Evolutionary conservation across 805 yeast species (phyloP).

Genomic region (Barnettozyma californica): DNA sequence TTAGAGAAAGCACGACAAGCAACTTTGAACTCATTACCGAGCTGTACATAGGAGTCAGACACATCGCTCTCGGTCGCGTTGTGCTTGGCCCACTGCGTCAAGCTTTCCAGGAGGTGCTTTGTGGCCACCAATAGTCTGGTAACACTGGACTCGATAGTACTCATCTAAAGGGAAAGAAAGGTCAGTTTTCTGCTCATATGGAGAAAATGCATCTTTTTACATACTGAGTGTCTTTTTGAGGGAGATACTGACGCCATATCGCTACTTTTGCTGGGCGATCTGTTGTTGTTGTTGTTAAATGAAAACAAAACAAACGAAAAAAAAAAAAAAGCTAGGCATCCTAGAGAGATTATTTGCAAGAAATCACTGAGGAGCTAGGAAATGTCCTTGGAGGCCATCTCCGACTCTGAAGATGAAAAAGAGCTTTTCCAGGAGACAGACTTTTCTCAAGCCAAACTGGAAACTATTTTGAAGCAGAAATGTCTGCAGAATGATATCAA

Average conservation of each 20-base stretch:
- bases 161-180: slow-evolving; percentile 19
- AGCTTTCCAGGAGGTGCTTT: slow-evolving; percentile 76
- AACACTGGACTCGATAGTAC: slow-evolving; percentile 72
- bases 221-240: slow-evolving; percentile 25
- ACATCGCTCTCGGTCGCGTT: slow-evolving; percentile 79
- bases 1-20: slow-evolving; percentile 74
- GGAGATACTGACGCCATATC: slow-evolving; percentile 12
- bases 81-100: slow-evolving; percentile 86
- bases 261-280: not conserved
- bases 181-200: slow-evolving; percentile 7
- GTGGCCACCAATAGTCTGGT: slow-evolving; percentile 81
- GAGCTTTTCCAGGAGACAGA: slow-evolving; percentile 1
- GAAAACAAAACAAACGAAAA: not conserved
- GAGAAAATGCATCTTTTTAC: slow-evolving; percentile 4
- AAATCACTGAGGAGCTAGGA: not conserved
- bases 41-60: slow-evolving; percentile 82
- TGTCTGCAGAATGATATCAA: not conserved
- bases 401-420: slow-evolving; percentile 14
- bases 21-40: slow-evolving; percentile 90
- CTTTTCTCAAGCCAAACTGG: slow-evolving; percentile 6
- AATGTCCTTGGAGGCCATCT: slow-evolving; percentile 2
- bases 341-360: too few species aligned
- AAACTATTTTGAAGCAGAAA: not conserved
- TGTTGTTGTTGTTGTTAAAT: not conserved
- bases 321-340: not conserved